Conservation (phyloP, 345 rosid genomes). For the Hirschfeldia incana region DNA sequence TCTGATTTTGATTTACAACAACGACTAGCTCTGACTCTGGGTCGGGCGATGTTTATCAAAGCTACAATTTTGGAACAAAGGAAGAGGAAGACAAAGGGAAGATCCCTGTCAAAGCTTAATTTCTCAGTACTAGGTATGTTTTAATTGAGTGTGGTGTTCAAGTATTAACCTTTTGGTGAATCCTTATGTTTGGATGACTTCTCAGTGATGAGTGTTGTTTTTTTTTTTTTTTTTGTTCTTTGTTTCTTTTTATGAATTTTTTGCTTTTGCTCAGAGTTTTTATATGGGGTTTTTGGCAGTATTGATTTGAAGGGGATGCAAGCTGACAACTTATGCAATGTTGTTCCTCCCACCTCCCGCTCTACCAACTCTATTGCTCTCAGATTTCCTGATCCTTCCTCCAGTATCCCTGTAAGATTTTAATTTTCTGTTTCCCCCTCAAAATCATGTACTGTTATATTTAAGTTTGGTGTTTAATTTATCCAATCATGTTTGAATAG, state of each 20-base stretch:
- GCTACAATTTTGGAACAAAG: conserved; percentile 37
- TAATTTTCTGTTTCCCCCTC: neutral
- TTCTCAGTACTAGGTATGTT: conserved; percentile 76
- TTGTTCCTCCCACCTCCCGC: conserved; percentile 87
- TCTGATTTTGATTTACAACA: conserved; percentile 47
- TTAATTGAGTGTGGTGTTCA: neutral
- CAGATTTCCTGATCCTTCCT: conserved; percentile 60
- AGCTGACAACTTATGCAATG: conserved; percentile 78
- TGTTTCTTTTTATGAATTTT: conserved; percentile 39
- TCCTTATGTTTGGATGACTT: conserved; percentile 2
- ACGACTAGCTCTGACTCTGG: conserved; percentile 57
- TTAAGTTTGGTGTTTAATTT: neutral
- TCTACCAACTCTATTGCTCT: conserved; percentile 87
- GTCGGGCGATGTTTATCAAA: conserved; percentile 44
- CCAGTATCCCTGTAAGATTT: conserved; percentile 66
- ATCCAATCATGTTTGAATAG: neutral
- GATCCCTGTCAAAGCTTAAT: conserved; percentile 80
- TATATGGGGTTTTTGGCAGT: conserved; percentile 69
- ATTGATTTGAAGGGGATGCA: conserved; percentile 93
- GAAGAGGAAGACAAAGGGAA: conserved; percentile 65
- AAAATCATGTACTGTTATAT: neutral
- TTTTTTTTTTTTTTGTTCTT: neutral
- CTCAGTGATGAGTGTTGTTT: neutral
- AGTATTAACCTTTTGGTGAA: neutral
- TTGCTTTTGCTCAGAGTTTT: conserved; percentile 56